phyloP scores from a whole-genome alignment of 371 early-diverging fungal species.

The Mucor circinelloides region DNA sequence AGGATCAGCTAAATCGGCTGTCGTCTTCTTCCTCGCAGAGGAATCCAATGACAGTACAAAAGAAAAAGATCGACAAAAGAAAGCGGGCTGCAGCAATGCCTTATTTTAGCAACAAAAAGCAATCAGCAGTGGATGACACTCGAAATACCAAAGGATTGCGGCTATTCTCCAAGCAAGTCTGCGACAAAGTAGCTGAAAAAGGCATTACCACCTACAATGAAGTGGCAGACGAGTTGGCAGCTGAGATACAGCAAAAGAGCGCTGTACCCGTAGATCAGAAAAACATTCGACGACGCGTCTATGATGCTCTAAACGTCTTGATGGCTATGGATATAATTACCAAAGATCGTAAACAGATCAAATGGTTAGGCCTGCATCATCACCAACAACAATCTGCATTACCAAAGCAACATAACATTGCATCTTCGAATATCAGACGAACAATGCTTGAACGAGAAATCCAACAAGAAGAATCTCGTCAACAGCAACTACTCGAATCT shows the following conservation, averaged over 20 bases:
- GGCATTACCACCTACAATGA: conserved; percentile 65
- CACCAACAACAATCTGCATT: neutral
- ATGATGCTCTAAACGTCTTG: conserved; percentile 78
- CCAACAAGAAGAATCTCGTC: conserved; percentile 20
- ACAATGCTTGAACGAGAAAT: conserved; percentile 10
- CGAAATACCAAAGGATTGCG: conserved; percentile 46
- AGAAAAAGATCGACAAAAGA: conserved; percentile 3
- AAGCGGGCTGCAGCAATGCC: neutral
- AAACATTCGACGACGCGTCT: conserved; percentile 77
- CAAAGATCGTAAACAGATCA: conserved; percentile 69
- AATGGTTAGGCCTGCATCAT: conserved; percentile 54
- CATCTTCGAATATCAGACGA: neutral
- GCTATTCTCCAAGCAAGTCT: conserved; percentile 60
- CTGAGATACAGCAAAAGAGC: conserved; percentile 16
- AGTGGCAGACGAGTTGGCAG: conserved; percentile 47
- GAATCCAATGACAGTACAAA: neutral
- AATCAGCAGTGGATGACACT: conserved; percentile 11
- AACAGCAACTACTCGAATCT: neutral
- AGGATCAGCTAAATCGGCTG: conserved; percentile 3
- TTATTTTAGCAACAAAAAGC: neutral
- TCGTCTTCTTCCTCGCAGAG: neutral
- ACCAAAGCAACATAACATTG: neutral
- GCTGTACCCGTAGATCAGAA: conserved; percentile 55
- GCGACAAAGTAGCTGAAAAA: conserved; percentile 58
- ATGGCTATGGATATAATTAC: conserved; percentile 71